A percentile compares a stretch with the other conserved stretches of the same genome.
Conservation (phyloP, 179 eudicot genomes). For the Silene noctiflora region DNA sequence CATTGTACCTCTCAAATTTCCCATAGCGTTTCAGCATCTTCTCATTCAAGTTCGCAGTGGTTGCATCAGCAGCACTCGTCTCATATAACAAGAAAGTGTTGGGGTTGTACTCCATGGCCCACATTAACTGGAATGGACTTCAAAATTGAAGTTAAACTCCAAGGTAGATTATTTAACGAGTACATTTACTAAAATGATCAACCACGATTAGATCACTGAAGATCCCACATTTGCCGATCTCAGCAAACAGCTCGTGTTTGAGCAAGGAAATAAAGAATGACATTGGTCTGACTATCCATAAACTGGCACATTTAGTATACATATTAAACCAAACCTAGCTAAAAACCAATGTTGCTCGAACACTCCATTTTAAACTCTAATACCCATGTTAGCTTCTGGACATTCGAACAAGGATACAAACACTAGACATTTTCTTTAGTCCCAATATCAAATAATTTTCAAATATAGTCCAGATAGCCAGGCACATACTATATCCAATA, state of each 20-base stretch:
- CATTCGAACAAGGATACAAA: too few relatives aligned
- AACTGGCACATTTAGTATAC: too few relatives aligned
- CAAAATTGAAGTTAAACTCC: slow-evolving; percentile 23
- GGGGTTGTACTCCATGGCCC: slow-evolving; percentile 59
- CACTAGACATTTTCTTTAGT: too few relatives aligned
- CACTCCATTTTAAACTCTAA: too few relatives aligned
- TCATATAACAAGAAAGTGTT: slow-evolving; percentile 43
- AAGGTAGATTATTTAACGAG: neutral
- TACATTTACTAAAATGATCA: too few relatives aligned
- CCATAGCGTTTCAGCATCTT: slow-evolving; percentile 39
- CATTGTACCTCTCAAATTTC: slow-evolving; percentile 46
- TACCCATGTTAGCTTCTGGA: too few relatives aligned
- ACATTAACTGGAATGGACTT: slow-evolving; percentile 43
- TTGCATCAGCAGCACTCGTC: slow-evolving; percentile 37
- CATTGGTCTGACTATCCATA: too few relatives aligned
- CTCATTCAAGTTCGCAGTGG: slow-evolving; percentile 32
- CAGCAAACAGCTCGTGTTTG: too few relatives aligned
- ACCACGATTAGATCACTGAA: too few relatives aligned
- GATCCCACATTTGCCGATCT: too few relatives aligned
- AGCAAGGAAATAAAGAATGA: too few relatives aligned
- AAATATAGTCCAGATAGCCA: neutral
- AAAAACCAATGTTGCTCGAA: neutral
- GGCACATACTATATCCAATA: neutral
- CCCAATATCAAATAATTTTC: too few relatives aligned
- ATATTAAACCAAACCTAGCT: neutral